A percentile compares a stretch with the other conserved stretches of the same genome.
Evolutionary conservation across 805 yeast genomes (phyloP).

Genomic region (Wickerhamomyces queroliae): DNA sequence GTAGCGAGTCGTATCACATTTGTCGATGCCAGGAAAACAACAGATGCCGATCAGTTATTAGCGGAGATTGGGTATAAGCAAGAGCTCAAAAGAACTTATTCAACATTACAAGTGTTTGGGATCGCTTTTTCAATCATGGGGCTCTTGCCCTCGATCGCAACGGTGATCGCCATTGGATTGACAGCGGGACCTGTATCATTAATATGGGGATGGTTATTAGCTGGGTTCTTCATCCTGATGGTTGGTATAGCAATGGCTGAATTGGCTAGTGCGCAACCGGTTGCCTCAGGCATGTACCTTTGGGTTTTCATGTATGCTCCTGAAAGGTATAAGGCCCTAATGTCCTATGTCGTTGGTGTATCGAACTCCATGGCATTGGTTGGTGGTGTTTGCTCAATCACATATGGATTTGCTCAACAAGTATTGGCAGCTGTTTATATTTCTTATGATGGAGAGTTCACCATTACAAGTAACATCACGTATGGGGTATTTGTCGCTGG

Average conservation of each 20-base stretch:
- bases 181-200: conserved; percentile 50
- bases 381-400: conserved; percentile 57
- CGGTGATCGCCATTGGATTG: conserved; percentile 43
- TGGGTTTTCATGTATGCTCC: conserved; percentile 67
- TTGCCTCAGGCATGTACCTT: conserved; percentile 65
- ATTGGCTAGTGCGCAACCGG: conserved; percentile 57
- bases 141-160: conserved; percentile 51
- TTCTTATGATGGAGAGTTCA: conserved; percentile 39
- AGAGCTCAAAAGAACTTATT: conserved; percentile 52
- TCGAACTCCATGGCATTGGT: conserved; percentile 60
- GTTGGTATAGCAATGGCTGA: conserved; percentile 60
- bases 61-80: conserved; percentile 54
- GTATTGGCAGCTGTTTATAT: conserved; percentile 45
- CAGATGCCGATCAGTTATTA: conserved; percentile 8
- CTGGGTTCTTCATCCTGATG: conserved; percentile 44
- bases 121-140: conserved; percentile 66
- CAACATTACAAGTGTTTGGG: conserved; percentile 57
- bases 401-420: conserved; percentile 56
- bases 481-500: conserved; percentile 62
- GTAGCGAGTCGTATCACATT: too few species aligned
- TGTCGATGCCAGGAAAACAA: conserved; percentile 16
- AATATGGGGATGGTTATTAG: conserved; percentile 65
- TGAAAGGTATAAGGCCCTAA: conserved; percentile 35
- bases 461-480: conserved; percentile 41
- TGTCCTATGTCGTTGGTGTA: conserved; percentile 55